Evolutionary conservation across 495 filamentous ascomycete species (phyloP), one percentile per base, ranked within the genome.

Genomic region (Lasiosphaeris hirsuta): DNA sequence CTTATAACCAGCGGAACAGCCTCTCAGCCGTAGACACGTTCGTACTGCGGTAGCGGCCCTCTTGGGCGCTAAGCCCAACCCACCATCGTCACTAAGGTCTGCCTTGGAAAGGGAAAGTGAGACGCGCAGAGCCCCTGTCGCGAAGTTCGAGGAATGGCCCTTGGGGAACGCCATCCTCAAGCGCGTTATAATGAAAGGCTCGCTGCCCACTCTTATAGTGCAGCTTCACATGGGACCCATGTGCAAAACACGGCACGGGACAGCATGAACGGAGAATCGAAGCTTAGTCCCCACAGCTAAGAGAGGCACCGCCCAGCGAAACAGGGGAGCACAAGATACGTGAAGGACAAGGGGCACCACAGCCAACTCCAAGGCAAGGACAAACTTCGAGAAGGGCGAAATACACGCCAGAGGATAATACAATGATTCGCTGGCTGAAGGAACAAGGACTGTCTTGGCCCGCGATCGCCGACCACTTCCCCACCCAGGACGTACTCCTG

Each of bases 251-350:
- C n/a, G n/a, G n/a, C n/a, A n/a, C n/a, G n/a, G 30, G 48, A 15
- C 35, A 51, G 7, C 23, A 15, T 51, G 48, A 51, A 51, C 48
- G 48, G 48, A 51, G 48, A 36, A 51, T 51, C 48, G n/a, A 35
- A 51, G 30, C 48, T 51, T 33, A 3, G 23, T 15, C 37, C 37
- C 48, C 48, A 3, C 48, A 36, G 48, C 48, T 33, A 51, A 51
- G 48, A 51, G 48, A n/a, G n/a, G 30, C 48, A 51, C 48, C 61
- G 71, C 34, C 69, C 69, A 8, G 65, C 42, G 33, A 48, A 34
- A 47, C 43, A 47, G 43, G 14, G 33, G 42, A 56, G 43, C 53
- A 47, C 14, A 56, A 37, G 44, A 46, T 56, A 23, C 42, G 40
- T 43, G 30, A 40, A 47, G 43, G 42, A 41, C 42, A 30, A 56